These are phyloP conservation scores for Mucor saturninus DNA, from an alignment of 371 early-diverging fungal species.

Conservation along the genomic window DNA sequence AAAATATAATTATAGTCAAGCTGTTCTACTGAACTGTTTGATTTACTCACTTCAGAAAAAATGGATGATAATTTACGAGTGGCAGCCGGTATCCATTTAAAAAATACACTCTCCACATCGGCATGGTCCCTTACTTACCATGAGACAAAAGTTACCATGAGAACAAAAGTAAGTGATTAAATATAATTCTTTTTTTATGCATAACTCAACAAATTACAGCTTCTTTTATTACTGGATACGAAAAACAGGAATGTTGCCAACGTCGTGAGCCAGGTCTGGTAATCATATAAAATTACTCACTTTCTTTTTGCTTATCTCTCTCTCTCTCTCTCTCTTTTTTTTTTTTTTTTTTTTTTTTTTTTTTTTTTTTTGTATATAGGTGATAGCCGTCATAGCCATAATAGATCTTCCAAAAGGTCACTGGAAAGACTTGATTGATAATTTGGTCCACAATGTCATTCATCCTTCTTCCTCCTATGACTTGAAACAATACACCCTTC, in stretches of 20 bases:
- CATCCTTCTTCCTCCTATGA: not conserved
- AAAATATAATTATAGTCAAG: not conserved
- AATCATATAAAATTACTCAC: not conserved
- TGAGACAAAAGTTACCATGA: not conserved
- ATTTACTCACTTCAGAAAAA: not conserved
- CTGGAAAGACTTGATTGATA: not conserved
- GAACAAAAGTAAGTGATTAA: not conserved
- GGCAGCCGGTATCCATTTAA: slow-evolving; percentile 6
- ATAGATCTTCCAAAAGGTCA: slow-evolving; percentile 7
- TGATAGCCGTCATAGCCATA: not conserved
- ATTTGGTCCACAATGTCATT: not conserved
- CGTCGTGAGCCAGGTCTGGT: slow-evolving; percentile 5
- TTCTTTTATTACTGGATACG: slow-evolving; percentile 1
- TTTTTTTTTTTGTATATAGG: not conserved
- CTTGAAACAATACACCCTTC: slow-evolving; percentile 3
- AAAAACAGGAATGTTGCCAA: slow-evolving; percentile 7
- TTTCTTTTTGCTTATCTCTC: too few relatives aligned
- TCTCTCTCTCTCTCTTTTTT: too few relatives aligned
- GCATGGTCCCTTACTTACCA: not conserved
- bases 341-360: too few relatives aligned
- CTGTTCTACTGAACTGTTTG: not conserved
- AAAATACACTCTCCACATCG: slow-evolving; percentile 3
- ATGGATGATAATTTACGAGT: not conserved
- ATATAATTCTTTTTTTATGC: not conserved
- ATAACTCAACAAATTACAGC: not conserved